These are phyloP conservation scores for Malus orientalis DNA, from an alignment of 306 rosid genomes.

Conservation along the genomic window DNA sequence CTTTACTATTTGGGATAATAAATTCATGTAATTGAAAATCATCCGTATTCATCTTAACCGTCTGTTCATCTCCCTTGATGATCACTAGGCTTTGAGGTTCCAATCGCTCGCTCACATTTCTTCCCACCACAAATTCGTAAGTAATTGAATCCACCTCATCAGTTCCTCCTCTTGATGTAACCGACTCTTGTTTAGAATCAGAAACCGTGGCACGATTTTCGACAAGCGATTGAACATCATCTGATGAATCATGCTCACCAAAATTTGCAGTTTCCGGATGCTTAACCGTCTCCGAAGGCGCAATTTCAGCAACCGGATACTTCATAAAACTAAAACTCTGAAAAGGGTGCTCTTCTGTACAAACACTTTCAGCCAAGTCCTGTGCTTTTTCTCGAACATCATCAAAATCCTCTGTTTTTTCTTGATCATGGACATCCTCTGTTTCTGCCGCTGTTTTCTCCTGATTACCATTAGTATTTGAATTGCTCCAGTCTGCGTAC, in stretches of 20 bases:
- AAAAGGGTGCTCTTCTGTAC: background rate
- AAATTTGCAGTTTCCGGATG: background rate
- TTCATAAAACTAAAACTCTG: background rate
- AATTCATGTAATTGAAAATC: background rate
- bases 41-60: background rate
- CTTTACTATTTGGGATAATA: background rate
- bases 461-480: background rate
- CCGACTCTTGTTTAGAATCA: constrained; percentile 38
- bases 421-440: background rate
- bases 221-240: constrained; percentile 23
- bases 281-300: constrained; percentile 11
- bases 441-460: constrained; percentile 1
- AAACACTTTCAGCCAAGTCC: constrained; percentile 4
- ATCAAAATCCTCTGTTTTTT: background rate
- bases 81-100: constrained; percentile 17
- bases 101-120: constrained; percentile 18
- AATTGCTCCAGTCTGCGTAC: constrained; percentile 27
- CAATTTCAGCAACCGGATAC: background rate
- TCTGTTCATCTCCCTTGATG: constrained; percentile 4
- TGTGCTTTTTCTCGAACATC: background rate
- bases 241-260: constrained; percentile 28
- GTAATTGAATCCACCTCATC: constrained; percentile 21
- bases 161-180: constrained; percentile 16
- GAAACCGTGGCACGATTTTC: constrained; percentile 23
- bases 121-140: constrained; percentile 25